Percentiles rank a stretch among this genome's conserved stretches.
Evolutionary conservation across 108 stramenopile species (phyloP).

Genomic region (Nitzschia sp.): DNA sequence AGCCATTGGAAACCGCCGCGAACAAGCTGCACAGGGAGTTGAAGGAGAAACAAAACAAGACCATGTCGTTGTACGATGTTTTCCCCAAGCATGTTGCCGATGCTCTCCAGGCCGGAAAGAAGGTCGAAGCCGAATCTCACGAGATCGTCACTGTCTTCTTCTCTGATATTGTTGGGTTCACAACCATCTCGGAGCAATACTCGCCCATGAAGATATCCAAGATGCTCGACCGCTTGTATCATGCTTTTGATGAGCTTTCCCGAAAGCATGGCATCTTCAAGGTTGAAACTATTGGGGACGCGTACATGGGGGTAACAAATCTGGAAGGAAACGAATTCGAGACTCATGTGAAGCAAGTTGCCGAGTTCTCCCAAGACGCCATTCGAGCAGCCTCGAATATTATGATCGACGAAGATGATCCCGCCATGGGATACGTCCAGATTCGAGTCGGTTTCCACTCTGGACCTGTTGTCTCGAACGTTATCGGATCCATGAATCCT

Average conservation of each 20-base stretch:
- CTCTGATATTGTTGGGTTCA: conserved; percentile 61
- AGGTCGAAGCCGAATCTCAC: conserved; percentile 35
- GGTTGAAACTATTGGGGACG: conserved; percentile 50
- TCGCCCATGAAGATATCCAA: conserved; percentile 44
- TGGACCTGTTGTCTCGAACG: conserved; percentile 64
- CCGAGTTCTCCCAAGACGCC: conserved; percentile 48
- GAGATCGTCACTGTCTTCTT: conserved; percentile 69
- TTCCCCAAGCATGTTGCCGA: conserved; percentile 63
- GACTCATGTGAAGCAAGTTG: conserved; percentile 51
- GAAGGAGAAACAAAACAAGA: not conserved
- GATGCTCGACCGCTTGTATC: conserved; percentile 57
- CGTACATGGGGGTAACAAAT: conserved; percentile 36
- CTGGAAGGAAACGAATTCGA: conserved; percentile 50
- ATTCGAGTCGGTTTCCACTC: conserved; percentile 64
- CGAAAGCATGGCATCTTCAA: conserved; percentile 63
- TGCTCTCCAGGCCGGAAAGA: conserved; percentile 37
- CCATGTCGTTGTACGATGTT: conserved; percentile 34
- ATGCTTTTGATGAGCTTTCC: conserved; percentile 53
- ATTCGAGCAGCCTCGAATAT: conserved; percentile 40
- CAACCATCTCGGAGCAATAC: conserved; percentile 36
- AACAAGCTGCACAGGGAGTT: not conserved
- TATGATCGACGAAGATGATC: conserved; percentile 38
- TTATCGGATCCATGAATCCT: conserved; percentile 62
- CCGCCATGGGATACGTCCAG: conserved; percentile 42
- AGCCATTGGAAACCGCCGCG: conserved; percentile 3